These are phyloP conservation scores for Paramecium biaurelia DNA, from an alignment of 73 alveolate genomes.

Conservation along the genomic window DNA sequence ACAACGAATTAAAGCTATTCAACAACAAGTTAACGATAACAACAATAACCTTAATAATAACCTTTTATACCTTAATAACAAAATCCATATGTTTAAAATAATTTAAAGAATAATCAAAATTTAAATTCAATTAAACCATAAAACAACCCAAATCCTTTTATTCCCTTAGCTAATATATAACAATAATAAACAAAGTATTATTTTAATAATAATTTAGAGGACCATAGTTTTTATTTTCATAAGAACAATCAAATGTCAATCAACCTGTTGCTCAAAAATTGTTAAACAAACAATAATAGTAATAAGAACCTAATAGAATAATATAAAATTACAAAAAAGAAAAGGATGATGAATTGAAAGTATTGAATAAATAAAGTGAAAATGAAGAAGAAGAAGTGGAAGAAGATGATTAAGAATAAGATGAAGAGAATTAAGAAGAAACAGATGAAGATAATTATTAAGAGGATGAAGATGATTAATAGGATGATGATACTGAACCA, in stretches of 20 bases:
- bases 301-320: background rate
- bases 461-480: background rate
- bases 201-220: background rate
- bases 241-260: background rate
- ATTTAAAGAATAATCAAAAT: background rate
- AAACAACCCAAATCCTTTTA: background rate
- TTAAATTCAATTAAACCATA: background rate
- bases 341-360: background rate
- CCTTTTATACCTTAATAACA: background rate
- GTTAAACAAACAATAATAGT: background rate
- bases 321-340: background rate
- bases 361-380: background rate
- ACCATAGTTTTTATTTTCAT: background rate
- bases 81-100: background rate
- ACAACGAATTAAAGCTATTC: background rate
- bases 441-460: conserved; percentile 17
- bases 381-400: background rate
- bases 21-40: background rate
- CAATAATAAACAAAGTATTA: background rate
- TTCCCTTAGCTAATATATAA: background rate
- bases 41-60: background rate
- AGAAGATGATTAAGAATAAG: conserved; percentile 15
- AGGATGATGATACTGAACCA: background rate
- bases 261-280: background rate
- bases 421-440: conserved; percentile 48